Evolutionary conservation across 2,329 filamentous ascomycete species (phyloP), one percentile per base, ranked within the genome.

Genomic region (Talaromyces sp.): DNA sequence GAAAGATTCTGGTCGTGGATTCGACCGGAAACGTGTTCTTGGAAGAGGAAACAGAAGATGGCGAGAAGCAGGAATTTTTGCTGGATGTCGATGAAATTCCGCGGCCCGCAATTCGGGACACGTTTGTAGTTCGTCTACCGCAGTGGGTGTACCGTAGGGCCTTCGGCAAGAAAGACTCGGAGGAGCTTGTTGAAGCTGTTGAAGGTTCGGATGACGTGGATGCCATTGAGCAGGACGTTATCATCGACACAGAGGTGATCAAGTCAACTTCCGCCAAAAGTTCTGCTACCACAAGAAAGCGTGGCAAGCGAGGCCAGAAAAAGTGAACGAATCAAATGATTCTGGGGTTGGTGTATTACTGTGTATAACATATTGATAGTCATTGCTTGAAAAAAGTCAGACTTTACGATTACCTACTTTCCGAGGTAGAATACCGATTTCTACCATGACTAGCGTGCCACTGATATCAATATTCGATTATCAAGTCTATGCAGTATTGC

Each of bases 1-100:
- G 95, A 68, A 99, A 98, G 81, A 83, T 96, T 0, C 81, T 99
- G 40, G 88, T 99, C 62, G 95, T 99, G 3, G 93, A 99, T 77
- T 91, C 91, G 0, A 81, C 89, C 9, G 95, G 95, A 31, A 92
- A 97, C 69, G 95, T 99, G 12, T 99, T 91, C 73, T 82, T 99
- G n/a, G 93, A 98, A 77, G 91, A 96, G 72, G 85, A 91, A 70
- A 91, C 92, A 58, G 92, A 93, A 68, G 91, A 97, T 25, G 95
- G 95, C 60, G 86, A 90, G 61, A 84, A 86, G 35, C 85, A 90
- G 68, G 91, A 97, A 73, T 96, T 88, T 73, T 80, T 97, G 66
- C 86, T 99, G 64, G 93, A 99, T 74, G 87, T 97, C 71, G 85
- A 92, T 64, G 92, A 97, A 75, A 88, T 99, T 64, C 82, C 84